Percentiles rank a stretch among this genome's conserved stretches.
These are phyloP conservation scores for Glycyrrhiza uralensis DNA, from an alignment of 306 rosid species.

Conservation along the genomic window DNA sequence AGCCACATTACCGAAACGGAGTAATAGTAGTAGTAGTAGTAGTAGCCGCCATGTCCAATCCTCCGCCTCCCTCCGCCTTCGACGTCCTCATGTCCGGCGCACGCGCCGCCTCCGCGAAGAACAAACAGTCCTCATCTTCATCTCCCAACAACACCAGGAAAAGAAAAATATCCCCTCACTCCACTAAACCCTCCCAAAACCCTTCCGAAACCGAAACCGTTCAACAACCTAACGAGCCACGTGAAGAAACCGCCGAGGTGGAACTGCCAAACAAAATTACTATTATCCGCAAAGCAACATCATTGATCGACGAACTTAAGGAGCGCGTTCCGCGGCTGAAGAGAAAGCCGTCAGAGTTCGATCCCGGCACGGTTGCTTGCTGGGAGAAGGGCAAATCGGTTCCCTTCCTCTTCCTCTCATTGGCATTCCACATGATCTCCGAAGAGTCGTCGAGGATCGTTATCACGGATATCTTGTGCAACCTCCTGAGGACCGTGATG, in stretches of 20 bases:
- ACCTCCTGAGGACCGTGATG: constrained; percentile 77
- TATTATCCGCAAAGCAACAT: neutral
- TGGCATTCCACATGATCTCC: constrained; percentile 60
- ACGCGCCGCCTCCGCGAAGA: constrained; percentile 69
- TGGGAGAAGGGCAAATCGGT: constrained; percentile 73
- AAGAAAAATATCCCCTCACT: constrained; percentile 53
- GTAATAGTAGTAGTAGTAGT: no score
- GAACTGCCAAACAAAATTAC: constrained; percentile 22
- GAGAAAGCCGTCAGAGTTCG: constrained; percentile 59
- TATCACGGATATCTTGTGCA: constrained; percentile 79
- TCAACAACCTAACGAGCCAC: neutral
- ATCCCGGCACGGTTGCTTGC: constrained; percentile 42
- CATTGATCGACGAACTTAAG: constrained; percentile 42
- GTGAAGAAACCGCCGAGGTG: neutral
- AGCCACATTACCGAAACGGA: no score
- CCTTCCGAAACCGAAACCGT: constrained; percentile 29
- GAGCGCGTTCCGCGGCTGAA: constrained; percentile 41
- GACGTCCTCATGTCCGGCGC: constrained; percentile 78
- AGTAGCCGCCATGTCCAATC: constrained; percentile 55
- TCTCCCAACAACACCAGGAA: no score
- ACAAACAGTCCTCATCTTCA: constrained; percentile 40
- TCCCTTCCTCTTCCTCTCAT: constrained; percentile 57
- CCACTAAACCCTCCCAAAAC: constrained; percentile 30
- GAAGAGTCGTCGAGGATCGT: constrained; percentile 58
- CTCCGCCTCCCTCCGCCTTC: constrained; percentile 68